A percentile compares a stretch with the other conserved stretches of the same genome.
phyloP scores from a whole-genome alignment of 441 rosid genomes.

The Dalechampia spathulata region DNA sequence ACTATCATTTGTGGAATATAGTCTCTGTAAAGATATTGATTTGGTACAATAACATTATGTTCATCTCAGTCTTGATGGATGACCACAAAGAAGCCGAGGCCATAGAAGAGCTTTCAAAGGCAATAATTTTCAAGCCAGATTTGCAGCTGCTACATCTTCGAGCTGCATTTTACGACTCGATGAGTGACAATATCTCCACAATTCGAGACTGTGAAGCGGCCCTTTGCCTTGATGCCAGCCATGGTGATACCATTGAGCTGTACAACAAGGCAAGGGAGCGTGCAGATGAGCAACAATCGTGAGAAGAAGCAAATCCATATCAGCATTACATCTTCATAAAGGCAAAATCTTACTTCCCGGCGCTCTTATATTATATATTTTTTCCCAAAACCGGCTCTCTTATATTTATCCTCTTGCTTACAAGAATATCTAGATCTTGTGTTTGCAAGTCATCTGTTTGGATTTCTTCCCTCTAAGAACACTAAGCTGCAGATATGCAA shows the following conservation, averaged over 20 bases:
- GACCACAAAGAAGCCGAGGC: conserved; percentile 93
- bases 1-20: too few relatives aligned
- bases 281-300: conserved; percentile 36
- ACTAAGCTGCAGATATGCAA: conserved; percentile 6
- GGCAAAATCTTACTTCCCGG: conserved; percentile 21
- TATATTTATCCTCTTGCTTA: too few relatives aligned
- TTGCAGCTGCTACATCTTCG: conserved; percentile 87
- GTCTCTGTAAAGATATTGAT: too few relatives aligned
- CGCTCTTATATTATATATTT: conserved; percentile 12
- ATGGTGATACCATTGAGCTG: conserved; percentile 54
- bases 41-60: too few relatives aligned
- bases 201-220: conserved; percentile 93
- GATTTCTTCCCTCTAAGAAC: conserved; percentile 23
- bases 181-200: conserved; percentile 47
- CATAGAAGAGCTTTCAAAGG: conserved; percentile 70
- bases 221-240: conserved; percentile 72
- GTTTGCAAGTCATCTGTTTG: conserved; percentile 18
- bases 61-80: conserved; percentile 76
- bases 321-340: conserved; percentile 3
- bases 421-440: conserved; percentile 17
- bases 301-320: conserved; percentile 15
- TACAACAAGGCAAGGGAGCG: conserved; percentile 43
- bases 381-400: too few relatives aligned
- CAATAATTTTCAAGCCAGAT: conserved; percentile 81
- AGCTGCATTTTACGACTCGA: conserved; percentile 89